These are phyloP conservation scores for Stemphylium lycopersici DNA, from an alignment of 2,329 filamentous ascomycete species.

Conservation along the genomic window DNA sequence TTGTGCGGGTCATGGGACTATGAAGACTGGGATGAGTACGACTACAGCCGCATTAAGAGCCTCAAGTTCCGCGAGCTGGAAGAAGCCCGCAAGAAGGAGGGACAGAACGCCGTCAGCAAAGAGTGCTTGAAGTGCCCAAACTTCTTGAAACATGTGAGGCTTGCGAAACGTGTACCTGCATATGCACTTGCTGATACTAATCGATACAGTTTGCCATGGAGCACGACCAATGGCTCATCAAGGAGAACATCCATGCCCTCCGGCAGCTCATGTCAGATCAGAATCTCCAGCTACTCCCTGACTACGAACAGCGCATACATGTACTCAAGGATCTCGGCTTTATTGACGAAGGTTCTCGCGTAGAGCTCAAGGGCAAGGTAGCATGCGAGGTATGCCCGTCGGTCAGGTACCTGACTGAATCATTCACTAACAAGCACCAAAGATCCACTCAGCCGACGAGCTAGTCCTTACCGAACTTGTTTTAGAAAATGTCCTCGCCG, in stretches of 20 bases:
- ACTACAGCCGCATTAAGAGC: constrained; percentile 82
- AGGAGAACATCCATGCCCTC: constrained; percentile 87
- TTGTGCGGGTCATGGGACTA: constrained; percentile 77
- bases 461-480: constrained; percentile 95
- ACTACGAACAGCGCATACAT: constrained; percentile 93
- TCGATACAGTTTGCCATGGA: constrained; percentile 81
- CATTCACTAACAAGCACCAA: constrained; percentile 30
- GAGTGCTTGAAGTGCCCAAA: constrained; percentile 72
- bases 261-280: constrained; percentile 93
- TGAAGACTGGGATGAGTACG: constrained; percentile 80
- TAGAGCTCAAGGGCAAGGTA: constrained; percentile 96
- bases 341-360: constrained; percentile 83
- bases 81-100: constrained; percentile 70
- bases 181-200: constrained; percentile 12
- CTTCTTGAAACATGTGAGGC: constrained; percentile 87
- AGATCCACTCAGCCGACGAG: constrained; percentile 93
- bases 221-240: constrained; percentile 95
- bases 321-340: constrained; percentile 92
- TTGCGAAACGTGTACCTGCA: not conserved
- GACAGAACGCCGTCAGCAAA: constrained; percentile 66
- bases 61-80: constrained; percentile 80
- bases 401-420: not conserved
- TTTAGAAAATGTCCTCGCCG: constrained; percentile 92
- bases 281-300: constrained; percentile 91
- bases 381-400: constrained; percentile 73